phyloP scores from a whole-genome alignment of 192 early-diverging fungal species.

The Entrophospora sp. region DNA sequence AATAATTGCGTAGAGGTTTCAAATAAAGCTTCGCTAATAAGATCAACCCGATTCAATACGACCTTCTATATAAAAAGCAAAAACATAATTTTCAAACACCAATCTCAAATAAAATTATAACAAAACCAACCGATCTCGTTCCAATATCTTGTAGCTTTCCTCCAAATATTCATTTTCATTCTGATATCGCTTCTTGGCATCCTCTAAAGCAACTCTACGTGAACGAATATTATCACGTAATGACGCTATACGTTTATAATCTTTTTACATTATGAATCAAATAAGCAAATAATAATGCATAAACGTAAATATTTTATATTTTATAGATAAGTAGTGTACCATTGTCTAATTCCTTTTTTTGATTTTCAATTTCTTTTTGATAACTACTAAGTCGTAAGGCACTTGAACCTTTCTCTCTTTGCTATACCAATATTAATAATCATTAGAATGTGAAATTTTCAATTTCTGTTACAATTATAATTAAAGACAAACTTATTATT shows the following conservation, averaged over 20 bases:
- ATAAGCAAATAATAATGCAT: too few relatives aligned
- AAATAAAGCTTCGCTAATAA: conserved; percentile 6
- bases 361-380: conserved; percentile 30
- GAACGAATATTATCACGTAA: conserved; percentile 22
- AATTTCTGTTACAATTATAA: background rate
- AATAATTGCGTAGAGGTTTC: conserved; percentile 18
- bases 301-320: background rate
- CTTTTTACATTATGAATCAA: too few relatives aligned
- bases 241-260: conserved; percentile 18
- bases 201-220: conserved; percentile 23
- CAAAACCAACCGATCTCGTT: conserved; percentile 32
- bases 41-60: conserved; percentile 9
- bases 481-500: background rate
- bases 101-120: conserved; percentile 6
- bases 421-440: conserved; percentile 8
- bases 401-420: conserved; percentile 25
- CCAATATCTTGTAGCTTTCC: conserved; percentile 29
- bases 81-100: conserved; percentile 6
- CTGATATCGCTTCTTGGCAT: conserved; percentile 26
- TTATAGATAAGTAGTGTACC: background rate
- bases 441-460: background rate
- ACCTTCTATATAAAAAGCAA: background rate
- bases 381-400: conserved; percentile 27
- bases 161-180: conserved; percentile 35
- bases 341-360: conserved; percentile 29